Evolutionary conservation across 2,329 filamentous ascomycete genomes (phyloP), one percentile per base, ranked within the genome.

Genomic region (Endothia cerciana): DNA sequence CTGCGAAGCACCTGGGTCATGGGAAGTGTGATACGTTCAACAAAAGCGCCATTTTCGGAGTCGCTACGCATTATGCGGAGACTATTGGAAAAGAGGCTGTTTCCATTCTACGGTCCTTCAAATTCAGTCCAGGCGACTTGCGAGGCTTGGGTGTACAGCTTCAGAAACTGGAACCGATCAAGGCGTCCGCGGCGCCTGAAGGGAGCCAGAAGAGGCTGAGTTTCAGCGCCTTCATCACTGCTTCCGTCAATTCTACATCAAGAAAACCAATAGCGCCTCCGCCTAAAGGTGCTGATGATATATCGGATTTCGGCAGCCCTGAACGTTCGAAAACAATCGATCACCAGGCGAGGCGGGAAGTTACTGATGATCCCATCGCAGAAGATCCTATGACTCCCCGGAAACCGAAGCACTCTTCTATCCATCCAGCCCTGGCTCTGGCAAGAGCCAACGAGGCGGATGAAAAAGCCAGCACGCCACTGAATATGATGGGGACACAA

Each of bases 11-110:
- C 77, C 83, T 99, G 0, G 95, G 95, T 0, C 95, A 98, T 77
- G 95, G 95, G 1, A 94, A 93, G 77, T 99, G 95, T 73, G 95
- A 99, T 74, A 91, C 89, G 0, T 96, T 94, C 81, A 98, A 93
- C 80, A 98, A 96, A 77, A 97, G 93, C 71, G 77, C 90, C 10
- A 76, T 88, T 1, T 89, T 99, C 67, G 94, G 94, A 0, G 87
- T 97, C 19, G 89, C 94, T 4, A 98, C 94, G 0, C 91, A 96
- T 74, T 85, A 88, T 61, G 84, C 86, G 36, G 87, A 90, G 36
- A 77, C 86, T 1, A 84, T 98, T 47, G 88, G 88, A 0, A 93
- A 91, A 73, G 94, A 98, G 76, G 91, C 93, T 0, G 82, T 97
- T n/a, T 89, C 90, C 0, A 91, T 97, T 61, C 79, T 99, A 63